Evolutionary conservation across 352 stramenopile species (phyloP).

Genomic region (Globisporangium cylindrosporum): DNA sequence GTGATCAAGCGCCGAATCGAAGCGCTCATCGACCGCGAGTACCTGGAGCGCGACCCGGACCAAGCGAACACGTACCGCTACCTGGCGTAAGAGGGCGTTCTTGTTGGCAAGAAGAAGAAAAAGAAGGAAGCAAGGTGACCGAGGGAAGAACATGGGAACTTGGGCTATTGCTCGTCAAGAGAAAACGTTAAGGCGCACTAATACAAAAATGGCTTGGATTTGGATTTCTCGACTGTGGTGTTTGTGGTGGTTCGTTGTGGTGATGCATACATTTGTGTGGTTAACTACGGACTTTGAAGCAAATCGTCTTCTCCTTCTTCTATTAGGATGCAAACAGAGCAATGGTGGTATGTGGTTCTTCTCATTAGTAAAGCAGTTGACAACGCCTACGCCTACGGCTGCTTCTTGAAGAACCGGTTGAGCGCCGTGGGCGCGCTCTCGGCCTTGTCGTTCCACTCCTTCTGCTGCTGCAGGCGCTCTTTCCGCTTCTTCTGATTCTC

Average conservation of each 20-base stretch:
- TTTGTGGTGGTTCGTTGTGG: not conserved
- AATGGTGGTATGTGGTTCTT: not conserved
- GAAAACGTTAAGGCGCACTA: not conserved
- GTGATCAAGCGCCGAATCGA: slow-evolving; percentile 98
- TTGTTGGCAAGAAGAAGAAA: too few species aligned
- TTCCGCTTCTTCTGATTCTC: slow-evolving; percentile 74
- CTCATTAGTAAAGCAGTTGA: not conserved
- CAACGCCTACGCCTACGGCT: slow-evolving; percentile 21
- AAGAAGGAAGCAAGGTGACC: not conserved
- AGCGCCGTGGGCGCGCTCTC: slow-evolving; percentile 73
- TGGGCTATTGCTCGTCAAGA: not conserved
- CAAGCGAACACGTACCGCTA: slow-evolving; percentile 96
- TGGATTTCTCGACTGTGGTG: not conserved
- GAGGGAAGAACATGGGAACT: not conserved
- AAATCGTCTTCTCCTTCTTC: not conserved
- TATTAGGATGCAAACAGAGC: not conserved
- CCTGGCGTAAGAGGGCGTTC: slow-evolving; percentile 62
- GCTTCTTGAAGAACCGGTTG: slow-evolving; percentile 89
- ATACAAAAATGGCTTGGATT: slow-evolving; percentile 9
- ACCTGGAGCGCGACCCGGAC: slow-evolving; percentile 96
- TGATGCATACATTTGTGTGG: slow-evolving; percentile 1
- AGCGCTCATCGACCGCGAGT: slow-evolving; percentile 97
- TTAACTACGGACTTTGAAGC: not conserved
- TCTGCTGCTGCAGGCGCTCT: slow-evolving; percentile 67
- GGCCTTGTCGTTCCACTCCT: slow-evolving; percentile 78